Conservation (phyloP, 139 green algal genomes). For the Raphidocelis subcapitata region DNA sequence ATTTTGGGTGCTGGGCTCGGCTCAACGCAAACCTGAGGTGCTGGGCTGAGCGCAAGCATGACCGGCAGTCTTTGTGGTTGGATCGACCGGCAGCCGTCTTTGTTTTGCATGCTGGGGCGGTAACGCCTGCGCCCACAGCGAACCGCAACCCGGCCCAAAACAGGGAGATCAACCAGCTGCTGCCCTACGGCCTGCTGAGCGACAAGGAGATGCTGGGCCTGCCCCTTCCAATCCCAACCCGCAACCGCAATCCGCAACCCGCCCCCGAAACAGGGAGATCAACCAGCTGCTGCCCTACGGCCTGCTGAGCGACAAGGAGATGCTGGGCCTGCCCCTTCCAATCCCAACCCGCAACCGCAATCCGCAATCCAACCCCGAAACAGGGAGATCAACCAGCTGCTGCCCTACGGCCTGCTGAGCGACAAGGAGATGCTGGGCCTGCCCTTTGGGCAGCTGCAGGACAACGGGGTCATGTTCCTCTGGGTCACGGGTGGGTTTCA, state of each 20-base stretch:
- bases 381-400: slow-evolving; percentile 71
- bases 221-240: slow-evolving; percentile 30
- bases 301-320: slow-evolving; percentile 87
- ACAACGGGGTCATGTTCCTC: slow-evolving; percentile 86
- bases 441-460: slow-evolving; percentile 67
- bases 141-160: no score
- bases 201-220: slow-evolving; percentile 82
- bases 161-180: slow-evolving; percentile 81
- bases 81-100: no score
- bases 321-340: slow-evolving; percentile 62
- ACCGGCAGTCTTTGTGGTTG: no score
- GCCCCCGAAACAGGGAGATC: no score
- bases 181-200: slow-evolving; percentile 86
- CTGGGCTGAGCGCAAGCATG: no score
- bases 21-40: no score
- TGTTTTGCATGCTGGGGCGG: not conserved
- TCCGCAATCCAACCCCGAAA: not conserved
- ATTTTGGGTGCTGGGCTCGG: no score
- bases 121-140: no score
- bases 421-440: slow-evolving; percentile 82
- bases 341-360: not conserved
- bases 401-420: slow-evolving; percentile 87
- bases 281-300: slow-evolving; percentile 86
- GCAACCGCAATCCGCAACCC: no score
- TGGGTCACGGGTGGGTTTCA: slow-evolving; percentile 77